Base-by-base conservation (phyloP, 768 basidiomycete species). In the Rhodotorula taiwanensis region DNA sequence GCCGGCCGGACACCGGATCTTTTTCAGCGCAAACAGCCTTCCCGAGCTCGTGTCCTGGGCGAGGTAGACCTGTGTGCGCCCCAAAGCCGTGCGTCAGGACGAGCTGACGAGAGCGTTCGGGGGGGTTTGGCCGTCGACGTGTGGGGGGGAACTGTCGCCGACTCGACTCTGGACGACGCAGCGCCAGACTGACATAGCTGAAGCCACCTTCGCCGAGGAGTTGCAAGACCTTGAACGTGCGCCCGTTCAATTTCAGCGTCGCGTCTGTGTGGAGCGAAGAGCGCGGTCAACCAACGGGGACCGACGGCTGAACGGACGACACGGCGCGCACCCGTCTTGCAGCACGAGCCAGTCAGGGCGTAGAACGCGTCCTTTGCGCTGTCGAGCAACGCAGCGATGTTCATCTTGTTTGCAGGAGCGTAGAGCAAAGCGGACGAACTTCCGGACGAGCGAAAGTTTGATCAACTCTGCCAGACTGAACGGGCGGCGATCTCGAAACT, bases 161-260 rank as follows among this genome's bases (percentile, higher is more conserved):
- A n/a, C n/a, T n/a, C n/a, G n/a, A n/a, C n/a, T n/a, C n/a, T n/a
- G n/a, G n/a, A 28, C 20, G 49, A 13, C 23, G 36, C 16, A 21
- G n/a, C 42, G 4, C 25, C 36, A 88, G 80, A 75, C 91, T 89
- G 13, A 92, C 89, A 72, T 90, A 93, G 34, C 87, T 89, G 79
- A 92, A 93, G 11, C 89, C 94, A 20, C 95, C 94, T 77, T 98
- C 95, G 33, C 95, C 95, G 14, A 99, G 83, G 16, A 98, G 85
- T 64, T 87, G 89, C 53, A 93, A 78, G 55, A 99, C 88, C 73
- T 89, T 86, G 77, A 92, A 98, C 44, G 16, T 88, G 70, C 94
- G 83, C 42, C 94, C 94, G 71, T 94, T 95, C 65, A 99, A 92
- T 79, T 98, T 95, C 63, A 97, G 81, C 62, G 84, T 89, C 21